Percentiles rank a stretch among this genome's conserved stretches.
Evolutionary conservation across 768 basidiomycete genomes (phyloP).

Genomic region (Neoboletus magnificus): DNA sequence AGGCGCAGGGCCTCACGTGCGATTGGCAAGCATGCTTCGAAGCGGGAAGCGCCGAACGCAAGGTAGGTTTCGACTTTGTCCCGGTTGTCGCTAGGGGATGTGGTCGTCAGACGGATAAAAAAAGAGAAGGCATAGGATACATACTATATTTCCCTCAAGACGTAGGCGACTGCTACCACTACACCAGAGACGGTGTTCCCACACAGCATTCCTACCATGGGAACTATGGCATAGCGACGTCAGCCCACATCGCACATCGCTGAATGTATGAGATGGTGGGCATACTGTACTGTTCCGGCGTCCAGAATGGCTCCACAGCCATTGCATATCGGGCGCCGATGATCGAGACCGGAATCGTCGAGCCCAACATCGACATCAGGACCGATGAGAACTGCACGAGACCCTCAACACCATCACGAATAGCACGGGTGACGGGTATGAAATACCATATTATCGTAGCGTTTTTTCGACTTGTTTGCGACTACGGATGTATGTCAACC

Average conservation of each 20-base stretch:
- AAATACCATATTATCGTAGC: constrained; percentile 71
- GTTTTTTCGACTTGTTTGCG: constrained; percentile 71
- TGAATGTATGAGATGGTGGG: not conserved
- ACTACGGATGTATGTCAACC: constrained; percentile 39
- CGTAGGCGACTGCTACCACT: constrained; percentile 63
- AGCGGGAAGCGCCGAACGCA: constrained; percentile 79
- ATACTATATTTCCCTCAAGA: constrained; percentile 75
- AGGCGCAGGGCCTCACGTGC: constrained; percentile 75
- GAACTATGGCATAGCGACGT: constrained; percentile 45
- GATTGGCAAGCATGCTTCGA: constrained; percentile 81
- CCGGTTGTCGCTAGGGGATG: constrained; percentile 58
- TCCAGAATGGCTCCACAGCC: constrained; percentile 77
- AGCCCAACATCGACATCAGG: constrained; percentile 64
- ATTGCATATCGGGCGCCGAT: constrained; percentile 75
- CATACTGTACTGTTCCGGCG: constrained; percentile 76
- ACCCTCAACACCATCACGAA: constrained; percentile 7
- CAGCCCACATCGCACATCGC: not conserved
- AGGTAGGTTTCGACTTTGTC: constrained; percentile 87
- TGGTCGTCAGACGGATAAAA: not conserved
- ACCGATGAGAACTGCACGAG: constrained; percentile 56
- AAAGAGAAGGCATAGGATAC: constrained; percentile 20
- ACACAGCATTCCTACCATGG: constrained; percentile 83
- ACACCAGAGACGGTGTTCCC: constrained; percentile 76
- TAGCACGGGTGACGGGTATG: not conserved
- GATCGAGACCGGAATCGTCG: constrained; percentile 77